Conservation (phyloP, 768 basidiomycete species). For the Amanita rimosa region DNA sequence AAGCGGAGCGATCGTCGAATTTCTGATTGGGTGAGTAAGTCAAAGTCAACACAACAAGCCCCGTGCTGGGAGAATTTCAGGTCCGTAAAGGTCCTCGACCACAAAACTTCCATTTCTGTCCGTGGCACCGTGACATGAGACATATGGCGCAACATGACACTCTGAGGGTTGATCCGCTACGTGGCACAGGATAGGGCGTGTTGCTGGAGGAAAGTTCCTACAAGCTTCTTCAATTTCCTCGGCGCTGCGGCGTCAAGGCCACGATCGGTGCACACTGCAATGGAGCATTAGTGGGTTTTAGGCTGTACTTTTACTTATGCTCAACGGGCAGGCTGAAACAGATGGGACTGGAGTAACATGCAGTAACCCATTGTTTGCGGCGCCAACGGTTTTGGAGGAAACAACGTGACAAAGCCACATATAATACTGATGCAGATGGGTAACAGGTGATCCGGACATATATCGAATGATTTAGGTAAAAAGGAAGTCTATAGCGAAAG, state of each 20-base stretch:
- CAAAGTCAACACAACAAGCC: background rate
- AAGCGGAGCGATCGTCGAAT: no score
- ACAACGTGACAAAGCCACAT: background rate
- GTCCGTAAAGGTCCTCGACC: background rate
- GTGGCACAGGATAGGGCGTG: background rate
- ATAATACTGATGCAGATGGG: no score
- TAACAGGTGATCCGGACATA: conserved; percentile 1
- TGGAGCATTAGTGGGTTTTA: background rate
- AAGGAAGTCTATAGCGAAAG: background rate
- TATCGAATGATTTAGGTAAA: background rate
- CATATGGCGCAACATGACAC: background rate
- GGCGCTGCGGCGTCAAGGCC: conserved; percentile 2
- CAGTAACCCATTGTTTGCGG: background rate
- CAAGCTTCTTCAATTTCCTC: conserved; percentile 1
- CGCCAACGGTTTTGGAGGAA: background rate
- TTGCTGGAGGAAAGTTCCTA: background rate
- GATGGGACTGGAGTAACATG: conserved; percentile 1
- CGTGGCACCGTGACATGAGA: background rate
- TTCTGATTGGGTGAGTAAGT: no score
- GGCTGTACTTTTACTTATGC: background rate
- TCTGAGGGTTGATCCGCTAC: conserved; percentile 4
- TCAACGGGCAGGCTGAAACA: background rate
- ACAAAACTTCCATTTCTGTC: conserved; percentile 4
- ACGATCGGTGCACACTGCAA: background rate
- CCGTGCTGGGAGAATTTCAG: background rate